Evolutionary conservation across 768 basidiomycete species (phyloP).

Genomic region (Lactifluus echinatus): DNA sequence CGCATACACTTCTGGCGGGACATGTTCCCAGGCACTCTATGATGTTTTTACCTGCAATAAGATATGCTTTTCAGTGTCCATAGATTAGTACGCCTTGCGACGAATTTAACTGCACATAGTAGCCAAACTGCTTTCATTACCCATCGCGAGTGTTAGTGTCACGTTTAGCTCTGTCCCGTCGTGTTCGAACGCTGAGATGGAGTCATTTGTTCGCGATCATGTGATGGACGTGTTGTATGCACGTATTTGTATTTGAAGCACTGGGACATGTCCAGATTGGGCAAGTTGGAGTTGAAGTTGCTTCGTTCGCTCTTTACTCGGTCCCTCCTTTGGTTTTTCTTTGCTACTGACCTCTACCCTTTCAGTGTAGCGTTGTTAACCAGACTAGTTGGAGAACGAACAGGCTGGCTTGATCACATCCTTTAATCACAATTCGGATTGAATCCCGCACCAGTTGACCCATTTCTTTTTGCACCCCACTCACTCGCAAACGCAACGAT

Average conservation of each 20-base stretch:
- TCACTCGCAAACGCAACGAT: conserved; percentile 2
- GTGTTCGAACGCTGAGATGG: too few species aligned
- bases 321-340: not conserved
- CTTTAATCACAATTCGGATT: not conserved
- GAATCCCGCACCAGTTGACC: not conserved
- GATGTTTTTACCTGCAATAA: too few species aligned
- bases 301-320: not conserved
- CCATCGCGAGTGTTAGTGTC: too few species aligned
- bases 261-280: not conserved
- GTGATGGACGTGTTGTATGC: conserved; percentile 17
- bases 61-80: too few species aligned
- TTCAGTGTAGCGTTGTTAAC: not conserved
- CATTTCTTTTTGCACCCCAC: conserved; percentile 1
- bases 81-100: too few species aligned
- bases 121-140: too few species aligned
- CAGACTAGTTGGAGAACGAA: not conserved
- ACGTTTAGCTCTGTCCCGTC: too few species aligned
- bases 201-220: conserved; percentile 9
- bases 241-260: conserved; percentile 6
- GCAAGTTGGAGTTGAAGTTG: conserved; percentile 2
- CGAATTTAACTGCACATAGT: too few species aligned
- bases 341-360: not conserved
- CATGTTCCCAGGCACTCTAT: too few species aligned
- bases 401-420: not conserved
- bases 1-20: too few species aligned